These are phyloP conservation scores for Actinomortierella wolfii DNA, from an alignment of 371 early-diverging fungal genomes.

Conservation along the genomic window DNA sequence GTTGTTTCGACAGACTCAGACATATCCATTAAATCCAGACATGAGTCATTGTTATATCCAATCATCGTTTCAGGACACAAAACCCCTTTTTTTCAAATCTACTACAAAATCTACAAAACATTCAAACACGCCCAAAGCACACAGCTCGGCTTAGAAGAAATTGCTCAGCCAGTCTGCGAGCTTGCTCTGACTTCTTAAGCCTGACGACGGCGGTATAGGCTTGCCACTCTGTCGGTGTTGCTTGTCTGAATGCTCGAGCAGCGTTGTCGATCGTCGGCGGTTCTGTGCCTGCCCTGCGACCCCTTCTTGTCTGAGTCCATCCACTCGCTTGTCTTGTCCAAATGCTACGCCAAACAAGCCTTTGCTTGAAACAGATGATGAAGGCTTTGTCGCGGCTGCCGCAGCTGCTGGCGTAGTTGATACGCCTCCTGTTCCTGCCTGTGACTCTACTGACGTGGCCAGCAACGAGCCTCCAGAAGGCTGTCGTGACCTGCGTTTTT, in stretches of 20 bases:
- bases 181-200: conserved; percentile 28
- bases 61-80: too few species aligned
- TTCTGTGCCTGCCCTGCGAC: conserved; percentile 5
- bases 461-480: neutral
- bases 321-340: too few species aligned
- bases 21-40: too few species aligned
- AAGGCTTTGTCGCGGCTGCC: too few species aligned
- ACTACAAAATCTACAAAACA: too few species aligned
- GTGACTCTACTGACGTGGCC: neutral
- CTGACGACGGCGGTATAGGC: conserved; percentile 24
- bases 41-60: too few species aligned
- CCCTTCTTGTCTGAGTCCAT: neutral
- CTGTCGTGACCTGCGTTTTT: conserved; percentile 15
- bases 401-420: too few species aligned
- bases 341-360: too few species aligned
- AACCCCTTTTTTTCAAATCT: too few species aligned
- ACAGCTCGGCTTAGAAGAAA: conserved; percentile 22
- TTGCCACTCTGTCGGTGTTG: conserved; percentile 30
- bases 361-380: too few species aligned
- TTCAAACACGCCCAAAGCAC: conserved; percentile 10
- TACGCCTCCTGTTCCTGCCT: too few species aligned
- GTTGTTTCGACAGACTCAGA: too few species aligned
- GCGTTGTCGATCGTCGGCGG: conserved; percentile 26
- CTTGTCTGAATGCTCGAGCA: conserved; percentile 35
- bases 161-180: conserved; percentile 40